These are phyloP conservation scores for Magnolia kwangsiensis DNA, from an alignment of 164 flowering plant genomes.

Conservation along the genomic window DNA sequence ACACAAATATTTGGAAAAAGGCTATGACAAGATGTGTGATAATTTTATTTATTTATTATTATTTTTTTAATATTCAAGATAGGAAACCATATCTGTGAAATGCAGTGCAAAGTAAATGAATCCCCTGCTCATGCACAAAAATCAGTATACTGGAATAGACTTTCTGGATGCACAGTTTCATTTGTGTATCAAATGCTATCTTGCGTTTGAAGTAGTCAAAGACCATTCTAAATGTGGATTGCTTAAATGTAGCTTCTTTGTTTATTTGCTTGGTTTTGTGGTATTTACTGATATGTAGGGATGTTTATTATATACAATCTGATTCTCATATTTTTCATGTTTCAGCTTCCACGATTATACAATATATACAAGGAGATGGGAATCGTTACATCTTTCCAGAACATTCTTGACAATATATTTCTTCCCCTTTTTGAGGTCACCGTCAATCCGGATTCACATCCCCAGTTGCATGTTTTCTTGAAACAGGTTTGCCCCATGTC, in stretches of 20 bases:
- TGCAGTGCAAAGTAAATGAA: too few relatives aligned
- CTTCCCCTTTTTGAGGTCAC: slow-evolving; percentile 97
- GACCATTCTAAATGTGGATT: background rate
- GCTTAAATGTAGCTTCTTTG: background rate
- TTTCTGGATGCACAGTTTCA: background rate
- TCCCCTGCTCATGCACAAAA: too few relatives aligned
- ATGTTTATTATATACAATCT: background rate
- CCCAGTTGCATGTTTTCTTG: slow-evolving; percentile 90
- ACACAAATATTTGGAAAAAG: too few relatives aligned
- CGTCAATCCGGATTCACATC: slow-evolving; percentile 94
- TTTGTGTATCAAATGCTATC: background rate
- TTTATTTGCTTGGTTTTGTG: background rate
- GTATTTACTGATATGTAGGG: background rate
- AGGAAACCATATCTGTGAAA: too few relatives aligned
- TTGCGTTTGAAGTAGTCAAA: background rate
- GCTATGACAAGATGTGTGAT: too few relatives aligned
- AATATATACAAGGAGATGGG: slow-evolving; percentile 98
- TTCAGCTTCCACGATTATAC: slow-evolving; percentile 92
- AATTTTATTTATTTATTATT: too few relatives aligned
- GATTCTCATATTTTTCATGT: slow-evolving; percentile 3
- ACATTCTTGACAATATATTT: slow-evolving; percentile 92
- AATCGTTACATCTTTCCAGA: slow-evolving; percentile 94
- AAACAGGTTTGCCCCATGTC: slow-evolving; percentile 59
- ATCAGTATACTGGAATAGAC: too few relatives aligned
- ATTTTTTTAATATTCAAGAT: too few relatives aligned